Base-by-base conservation (phyloP, 2,329 filamentous ascomycete species). In the Calonectria pseudoreteaudii region DNA sequence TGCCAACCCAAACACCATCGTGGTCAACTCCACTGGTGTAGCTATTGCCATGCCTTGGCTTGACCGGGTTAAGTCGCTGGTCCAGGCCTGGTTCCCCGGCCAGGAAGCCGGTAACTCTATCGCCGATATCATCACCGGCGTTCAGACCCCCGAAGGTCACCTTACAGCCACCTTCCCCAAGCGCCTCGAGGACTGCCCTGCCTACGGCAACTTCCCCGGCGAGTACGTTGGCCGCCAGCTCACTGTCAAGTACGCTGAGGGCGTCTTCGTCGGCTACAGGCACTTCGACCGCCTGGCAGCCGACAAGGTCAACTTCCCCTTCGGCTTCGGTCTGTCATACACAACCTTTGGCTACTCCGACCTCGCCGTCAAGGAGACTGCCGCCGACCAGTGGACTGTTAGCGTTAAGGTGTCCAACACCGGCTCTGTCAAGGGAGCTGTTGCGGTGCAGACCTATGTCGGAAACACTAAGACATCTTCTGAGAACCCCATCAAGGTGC, bases 31-130 rank as follows among this genome's bases (percentile, higher is more conserved):
- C 58, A 92, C 91, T 1, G 91, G 91, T 50, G 91, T 91, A 0
- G 90, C 91, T 2, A 84, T 91, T 16, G 86, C 86, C 0, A 86
- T 91, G 88, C 89, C 89, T 0, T 91, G 90, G 90, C 83, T 87
- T 2, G 80, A 84, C 58, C 80, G 86, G 44, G 86, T 93, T 30
- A 89, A 89, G 18, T 91, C 89, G 10, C 88, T 93, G 52, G 78
- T 93, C 4, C 91, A 89, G 78, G 89, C 90, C n/a, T 93, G 91
- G 91, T 93, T 93, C 79, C 90, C 91, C 72, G 92, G 92, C 14
- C 91, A 93, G 79, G 92, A 94, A 82, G 89, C 89, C 36, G 92
- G 92, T 2, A 93, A 93, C 76, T 90, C 91, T 2, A 90, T 94
- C 70, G 91, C 90, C 4, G 92, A 94, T 76, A 88, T 93, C 1